Conservation (phyloP, 2,329 filamentous ascomycete species). For the Calonectria montana region DNA sequence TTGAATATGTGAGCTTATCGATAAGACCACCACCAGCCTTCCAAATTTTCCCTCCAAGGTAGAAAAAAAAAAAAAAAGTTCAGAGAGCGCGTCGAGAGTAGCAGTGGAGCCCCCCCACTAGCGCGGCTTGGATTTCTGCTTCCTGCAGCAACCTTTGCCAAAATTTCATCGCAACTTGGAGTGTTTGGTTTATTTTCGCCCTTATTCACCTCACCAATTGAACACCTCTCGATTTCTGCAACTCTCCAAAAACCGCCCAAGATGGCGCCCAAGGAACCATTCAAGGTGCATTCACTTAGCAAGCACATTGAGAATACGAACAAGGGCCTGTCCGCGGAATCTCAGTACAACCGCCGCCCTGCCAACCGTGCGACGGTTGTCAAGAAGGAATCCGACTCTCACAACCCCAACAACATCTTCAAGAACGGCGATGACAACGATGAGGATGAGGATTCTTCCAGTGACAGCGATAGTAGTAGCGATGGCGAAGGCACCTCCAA, state of each 20-base stretch:
- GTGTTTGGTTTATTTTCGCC: slow-evolving; percentile 31
- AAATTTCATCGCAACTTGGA: slow-evolving; percentile 41
- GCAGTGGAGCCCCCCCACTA: slow-evolving; percentile 20
- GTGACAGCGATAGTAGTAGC: slow-evolving; percentile 49
- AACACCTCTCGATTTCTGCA: slow-evolving; percentile 31
- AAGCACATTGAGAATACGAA: slow-evolving; percentile 53
- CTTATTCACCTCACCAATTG: slow-evolving; percentile 34
- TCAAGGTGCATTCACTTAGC: slow-evolving; percentile 51
- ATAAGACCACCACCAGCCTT: slow-evolving; percentile 31
- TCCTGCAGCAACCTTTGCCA: slow-evolving; percentile 28
- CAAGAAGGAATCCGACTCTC: slow-evolving; percentile 44
- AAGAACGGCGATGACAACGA: slow-evolving; percentile 45
- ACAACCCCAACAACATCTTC: slow-evolving; percentile 44
- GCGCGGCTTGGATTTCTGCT: slow-evolving; percentile 20
- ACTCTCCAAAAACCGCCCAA: slow-evolving; percentile 31
- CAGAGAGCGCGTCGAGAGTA: slow-evolving; percentile 22
- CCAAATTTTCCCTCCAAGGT: slow-evolving; percentile 26
- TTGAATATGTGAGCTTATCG: slow-evolving; percentile 26
- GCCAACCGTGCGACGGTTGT: slow-evolving; percentile 41
- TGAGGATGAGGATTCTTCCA: slow-evolving; percentile 45
- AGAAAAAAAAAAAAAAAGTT: slow-evolving; percentile 25
- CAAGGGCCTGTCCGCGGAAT: slow-evolving; percentile 48
- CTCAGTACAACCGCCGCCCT: slow-evolving; percentile 47
- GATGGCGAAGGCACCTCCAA: slow-evolving; percentile 43
- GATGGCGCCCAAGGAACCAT: slow-evolving; percentile 52